Percentiles rank a stretch among this genome's conserved stretches.
Evolutionary conservation across 371 early-diverging fungal genomes (phyloP).

Genomic region (Mucor irregularis): DNA sequence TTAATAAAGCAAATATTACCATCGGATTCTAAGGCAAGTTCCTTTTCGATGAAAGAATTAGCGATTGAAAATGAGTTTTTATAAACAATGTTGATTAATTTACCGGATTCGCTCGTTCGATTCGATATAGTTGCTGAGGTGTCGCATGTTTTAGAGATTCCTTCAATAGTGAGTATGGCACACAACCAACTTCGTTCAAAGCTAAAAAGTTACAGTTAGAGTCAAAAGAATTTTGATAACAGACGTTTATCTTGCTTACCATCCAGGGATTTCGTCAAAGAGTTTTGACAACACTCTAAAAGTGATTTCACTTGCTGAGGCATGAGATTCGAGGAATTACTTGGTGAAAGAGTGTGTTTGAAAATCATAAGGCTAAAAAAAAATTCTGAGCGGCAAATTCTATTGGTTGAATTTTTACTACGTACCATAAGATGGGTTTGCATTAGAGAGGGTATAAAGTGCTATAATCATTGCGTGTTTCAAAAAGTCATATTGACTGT

Average conservation of each 20-base stretch:
- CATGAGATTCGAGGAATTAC: no score
- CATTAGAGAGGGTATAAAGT: no score
- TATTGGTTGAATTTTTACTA: no score
- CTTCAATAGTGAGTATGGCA: slow-evolving; percentile 37
- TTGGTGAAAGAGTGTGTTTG: no score
- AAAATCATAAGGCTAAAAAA: no score
- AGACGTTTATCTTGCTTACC: slow-evolving; percentile 18
- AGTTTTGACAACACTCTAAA: slow-evolving; percentile 35
- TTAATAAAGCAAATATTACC: slow-evolving; percentile 20
- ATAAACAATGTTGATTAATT: neutral
- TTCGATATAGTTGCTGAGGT: slow-evolving; percentile 40
- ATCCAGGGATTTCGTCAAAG: slow-evolving; percentile 37
- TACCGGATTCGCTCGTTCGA: slow-evolving; percentile 48
- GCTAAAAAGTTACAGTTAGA: slow-evolving; percentile 13
- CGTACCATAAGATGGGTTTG: no score
- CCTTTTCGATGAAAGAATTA: slow-evolving; percentile 15
- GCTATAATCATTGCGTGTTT: no score
- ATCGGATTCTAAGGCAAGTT: slow-evolving; percentile 33
- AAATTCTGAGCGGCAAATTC: no score
- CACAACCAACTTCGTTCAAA: slow-evolving; percentile 34
- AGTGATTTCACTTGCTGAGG: slow-evolving; percentile 49
- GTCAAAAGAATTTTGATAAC: neutral
- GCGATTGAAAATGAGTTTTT: neutral
- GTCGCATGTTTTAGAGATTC: slow-evolving; percentile 34
- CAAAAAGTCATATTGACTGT: no score